Conservation (phyloP, 2,329 filamentous ascomycete genomes). For the Alternaria novae-zelandiae region DNA sequence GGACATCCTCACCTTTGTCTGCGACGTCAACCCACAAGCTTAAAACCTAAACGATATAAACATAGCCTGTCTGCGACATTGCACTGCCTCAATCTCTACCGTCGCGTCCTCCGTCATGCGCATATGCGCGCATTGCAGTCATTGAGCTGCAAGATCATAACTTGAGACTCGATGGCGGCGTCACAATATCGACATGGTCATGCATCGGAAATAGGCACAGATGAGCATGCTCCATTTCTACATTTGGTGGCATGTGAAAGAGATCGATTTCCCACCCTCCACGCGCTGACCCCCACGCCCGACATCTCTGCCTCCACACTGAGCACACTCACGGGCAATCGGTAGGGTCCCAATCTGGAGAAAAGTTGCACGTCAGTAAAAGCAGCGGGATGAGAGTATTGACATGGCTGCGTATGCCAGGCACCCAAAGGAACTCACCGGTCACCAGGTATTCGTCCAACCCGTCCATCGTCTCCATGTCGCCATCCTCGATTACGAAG, state of each 20-base stretch:
- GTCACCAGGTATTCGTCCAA: slow-evolving; percentile 77
- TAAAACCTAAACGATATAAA: not conserved
- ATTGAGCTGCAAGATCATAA: not conserved
- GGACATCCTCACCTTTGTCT: not conserved
- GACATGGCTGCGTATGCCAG: not conserved
- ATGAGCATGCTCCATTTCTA: not conserved
- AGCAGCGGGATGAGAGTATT: not conserved
- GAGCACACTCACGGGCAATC: slow-evolving; percentile 38
- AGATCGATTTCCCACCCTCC: slow-evolving; percentile 1
- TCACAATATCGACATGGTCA: not conserved
- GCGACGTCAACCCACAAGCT: not conserved
- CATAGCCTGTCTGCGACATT: not conserved
- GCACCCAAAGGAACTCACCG: slow-evolving; percentile 23
- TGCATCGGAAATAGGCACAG: not conserved
- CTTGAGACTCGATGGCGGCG: not conserved
- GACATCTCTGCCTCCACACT: slow-evolving; percentile 18
- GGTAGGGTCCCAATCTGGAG: slow-evolving; percentile 56
- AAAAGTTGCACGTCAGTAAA: slow-evolving; percentile 21
- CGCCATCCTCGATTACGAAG: slow-evolving; percentile 67
- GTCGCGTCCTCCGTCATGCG: not conserved
- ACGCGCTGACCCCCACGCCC: slow-evolving; percentile 29
- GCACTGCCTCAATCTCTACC: not conserved
- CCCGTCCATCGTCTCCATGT: slow-evolving; percentile 67
- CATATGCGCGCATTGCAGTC: not conserved
- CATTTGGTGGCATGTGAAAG: not conserved